Base-by-base conservation (phyloP, 768 basidiomycete genomes). In the Termitomyces sp. region DNA sequence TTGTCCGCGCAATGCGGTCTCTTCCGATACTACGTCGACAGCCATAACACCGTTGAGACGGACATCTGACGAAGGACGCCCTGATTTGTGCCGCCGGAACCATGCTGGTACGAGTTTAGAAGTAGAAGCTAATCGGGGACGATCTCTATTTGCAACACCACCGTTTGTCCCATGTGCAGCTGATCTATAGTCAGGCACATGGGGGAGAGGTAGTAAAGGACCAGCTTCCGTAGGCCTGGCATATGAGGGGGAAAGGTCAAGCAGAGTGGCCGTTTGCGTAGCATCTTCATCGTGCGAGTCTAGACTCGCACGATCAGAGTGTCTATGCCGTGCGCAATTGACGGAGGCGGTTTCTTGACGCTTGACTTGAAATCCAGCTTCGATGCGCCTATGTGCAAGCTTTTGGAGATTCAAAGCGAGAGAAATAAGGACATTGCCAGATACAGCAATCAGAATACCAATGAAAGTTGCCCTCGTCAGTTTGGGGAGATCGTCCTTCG, bases 381-480 rank as follows among this genome's bases (percentile, higher is more conserved):
- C 83, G 33, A 90, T 76, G 30, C 87, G 80, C 62, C 81, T 79
- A 74, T 96, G 94, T 1, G 93, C 93, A 18, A 96, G 81, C 68
- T 97, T 98, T 72, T 98, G 95, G 35, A 90, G 75, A 72, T 97
- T 97, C 61, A 98, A 79, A 16, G 93, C 95, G 24, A 95, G 79
- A 10, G 90, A 91, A 60, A 98, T 94, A 60, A 97, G 81, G 11
- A 94, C 72, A 67, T 96, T 96, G 33, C 94, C 94, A 8, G 79
- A 76, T 55, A 96, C 82, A 3, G 94, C 88, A 36, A 94, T 84
- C 5, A 79, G 77, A 36, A 98, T 95, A 16, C 95, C 95, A 55
- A 92, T 84, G 65, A 80, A 70, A 5, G 84, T 81, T 53, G 78
- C 72, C 14, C 77, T 74, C 18, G 78, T 82, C 53, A 90, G 69